Base-by-base conservation (phyloP, 306 rosid species). In the Aeschynomene evenia region DNA sequence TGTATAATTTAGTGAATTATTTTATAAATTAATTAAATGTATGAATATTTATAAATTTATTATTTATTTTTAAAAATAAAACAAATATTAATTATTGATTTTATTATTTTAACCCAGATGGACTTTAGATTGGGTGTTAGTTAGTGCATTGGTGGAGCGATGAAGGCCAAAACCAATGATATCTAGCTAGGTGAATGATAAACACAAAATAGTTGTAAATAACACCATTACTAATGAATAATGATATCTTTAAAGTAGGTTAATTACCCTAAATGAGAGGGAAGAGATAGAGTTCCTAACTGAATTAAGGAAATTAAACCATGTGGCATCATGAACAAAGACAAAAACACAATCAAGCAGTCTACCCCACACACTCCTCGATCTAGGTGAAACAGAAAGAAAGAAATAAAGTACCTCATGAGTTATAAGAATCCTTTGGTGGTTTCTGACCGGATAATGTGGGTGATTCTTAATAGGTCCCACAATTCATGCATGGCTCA, bases 311-410 rank as follows among this genome's bases (percentile, higher is more conserved):
- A 54, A 13, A n/a, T 5, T 1, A 49, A 50, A 26, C 39, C 54
- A 54, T 16, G 63, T 62, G 29, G 28, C 15, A 62, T 72, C 45
- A 46, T 16, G 6, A 63, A 16, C 43, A 63, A 23, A 26, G 11
- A 20, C 14, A 53, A 61, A 73, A 21, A 46, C 9, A 34, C 5
- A 42, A 19, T 28, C 5, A 19, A 63, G 37, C 42, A 72, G 42
- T 53, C 36, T 53, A 50, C 52, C 1, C 2, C 51, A 52, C 72
- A 64, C 60, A 65, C 3, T 19, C 29, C 1, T 6, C 10, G n/a
- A n/a, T 55, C 50, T 14, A 64, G 66, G 67, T 21, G 59, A 74
- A 74, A 64, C 66, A 26, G 78, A 74, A 53, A 53, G 1, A n/a
- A n/a, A n/a, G n/a, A n/a, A n/a, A n/a, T n/a, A n/a, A 6, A 34